Evolutionary conservation across 1,284 basidiomycete species (phyloP).

Genomic region (Puccinia hordei): DNA sequence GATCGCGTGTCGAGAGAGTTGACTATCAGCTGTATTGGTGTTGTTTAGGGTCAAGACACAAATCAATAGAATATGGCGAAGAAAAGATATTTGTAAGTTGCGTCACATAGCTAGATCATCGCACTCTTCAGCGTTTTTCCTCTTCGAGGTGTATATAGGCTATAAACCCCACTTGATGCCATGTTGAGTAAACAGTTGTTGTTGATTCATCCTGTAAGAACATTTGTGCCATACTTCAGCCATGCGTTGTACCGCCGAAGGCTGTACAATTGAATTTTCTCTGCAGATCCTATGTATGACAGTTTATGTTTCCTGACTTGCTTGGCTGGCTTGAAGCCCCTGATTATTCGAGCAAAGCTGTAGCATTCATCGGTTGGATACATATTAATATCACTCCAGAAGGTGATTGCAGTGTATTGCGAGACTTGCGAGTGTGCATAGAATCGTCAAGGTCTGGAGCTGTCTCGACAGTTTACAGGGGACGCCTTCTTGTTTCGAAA

Average conservation of each 20-base stretch:
- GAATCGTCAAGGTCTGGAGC: too few species aligned
- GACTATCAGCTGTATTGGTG: neutral
- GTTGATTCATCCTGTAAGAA: conserved; percentile 3
- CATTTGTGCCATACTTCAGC: conserved; percentile 25
- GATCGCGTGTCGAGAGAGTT: neutral
- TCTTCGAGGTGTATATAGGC: too few species aligned
- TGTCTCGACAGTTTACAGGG: too few species aligned
- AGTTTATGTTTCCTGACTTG: conserved; percentile 13
- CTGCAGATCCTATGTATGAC: conserved; percentile 30
- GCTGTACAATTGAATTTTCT: conserved; percentile 22
- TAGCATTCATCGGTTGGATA: too few species aligned
- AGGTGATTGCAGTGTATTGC: too few species aligned
- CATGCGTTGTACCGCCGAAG: conserved; percentile 8
- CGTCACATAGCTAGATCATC: neutral
- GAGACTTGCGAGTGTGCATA: too few species aligned
- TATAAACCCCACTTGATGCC: conserved; percentile 15
- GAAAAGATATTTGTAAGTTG: neutral
- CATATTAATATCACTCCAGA: neutral
- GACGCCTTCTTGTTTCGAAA: too few species aligned
- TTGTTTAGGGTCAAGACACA: neutral
- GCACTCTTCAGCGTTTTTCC: conserved; percentile 6
- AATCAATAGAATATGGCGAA: neutral
- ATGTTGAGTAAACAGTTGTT: conserved; percentile 13
- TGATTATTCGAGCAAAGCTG: neutral
- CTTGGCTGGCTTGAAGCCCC: conserved; percentile 32